Base-by-base conservation (phyloP, 192 early-diverging fungal genomes). In the Backusella westeae region DNA sequence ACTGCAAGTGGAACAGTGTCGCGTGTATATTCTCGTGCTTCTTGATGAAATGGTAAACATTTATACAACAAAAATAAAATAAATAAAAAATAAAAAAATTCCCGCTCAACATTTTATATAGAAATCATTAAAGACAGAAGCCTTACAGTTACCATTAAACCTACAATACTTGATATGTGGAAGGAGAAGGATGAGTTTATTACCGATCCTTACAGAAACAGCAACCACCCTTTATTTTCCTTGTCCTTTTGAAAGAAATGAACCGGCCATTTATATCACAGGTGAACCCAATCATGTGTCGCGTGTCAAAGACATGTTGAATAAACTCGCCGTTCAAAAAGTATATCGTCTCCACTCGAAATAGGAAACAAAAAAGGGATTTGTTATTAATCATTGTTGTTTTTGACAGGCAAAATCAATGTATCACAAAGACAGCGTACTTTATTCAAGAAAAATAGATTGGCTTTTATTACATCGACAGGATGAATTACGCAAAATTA, bases 141-240 rank as follows among this genome's bases (percentile, higher is more conserved):
- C 63, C 6, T 36, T 91, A 35, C 67, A 84, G 84, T 67, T 81
- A 74, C 80, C 80, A 39, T 73, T 73, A 53, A 86, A 86, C 59
- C 85, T 87, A 29, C 93, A 94, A 67, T 86, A 91, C 52, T 82
- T 95, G 66, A 83, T 95, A n/a, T 88, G 90, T 32, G 94, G 93
- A 39, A 84, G 87, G 42, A 93, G 91, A 67, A 81, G 89, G 6
- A 84, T 81, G 21, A 79, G 80, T 15, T 73, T 95, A 17, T 85
- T 91, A 63, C 78, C 85, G 5, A 85, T 95, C 44, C 93, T 94
- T 91, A 86, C 89, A 63, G 89, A 89, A 65, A 90, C 87, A 19
- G 38, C 81, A 67, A 92, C 90, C 35, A 93, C 88, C 75, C 88
- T 95, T 46, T 95, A 95, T 81, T 75, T 96, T 34, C 90, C 93